A percentile compares a stretch with the other conserved stretches of the same genome.
Conservation (phyloP, 2,329 filamentous ascomycete species). For the Epichloe gansuensis region DNA sequence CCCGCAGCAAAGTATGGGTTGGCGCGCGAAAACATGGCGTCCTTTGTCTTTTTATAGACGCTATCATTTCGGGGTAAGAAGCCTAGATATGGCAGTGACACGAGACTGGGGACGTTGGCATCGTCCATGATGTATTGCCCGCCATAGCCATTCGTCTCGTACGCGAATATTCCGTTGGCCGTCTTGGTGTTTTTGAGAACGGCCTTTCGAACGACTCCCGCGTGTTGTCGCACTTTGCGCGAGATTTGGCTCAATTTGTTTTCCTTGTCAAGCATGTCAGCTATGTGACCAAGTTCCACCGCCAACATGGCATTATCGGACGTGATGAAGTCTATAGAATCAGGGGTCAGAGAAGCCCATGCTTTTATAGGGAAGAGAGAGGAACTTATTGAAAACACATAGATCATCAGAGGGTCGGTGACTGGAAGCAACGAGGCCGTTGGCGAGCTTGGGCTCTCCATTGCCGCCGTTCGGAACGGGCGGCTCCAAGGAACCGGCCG, state of each 20-base stretch:
- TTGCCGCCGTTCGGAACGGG: constrained; percentile 52
- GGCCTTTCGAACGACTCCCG: constrained; percentile 56
- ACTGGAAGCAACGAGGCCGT: constrained; percentile 64
- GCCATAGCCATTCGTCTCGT: constrained; percentile 65
- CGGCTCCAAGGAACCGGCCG: constrained; percentile 12
- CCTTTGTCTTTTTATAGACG: constrained; percentile 66
- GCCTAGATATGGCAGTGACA: constrained; percentile 51
- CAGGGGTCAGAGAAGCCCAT: background rate
- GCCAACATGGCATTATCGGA: constrained; percentile 26
- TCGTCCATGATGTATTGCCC: constrained; percentile 56
- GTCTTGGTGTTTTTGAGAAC: constrained; percentile 35
- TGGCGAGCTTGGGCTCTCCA: constrained; percentile 65
- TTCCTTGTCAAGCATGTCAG: constrained; percentile 50
- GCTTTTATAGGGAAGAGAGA: background rate
- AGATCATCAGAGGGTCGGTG: constrained; percentile 79
- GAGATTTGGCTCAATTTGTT: constrained; percentile 55
- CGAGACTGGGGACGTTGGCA: constrained; percentile 55
- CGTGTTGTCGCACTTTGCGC: constrained; percentile 24
- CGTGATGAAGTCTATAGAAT: constrained; percentile 32
- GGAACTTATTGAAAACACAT: constrained; percentile 44
- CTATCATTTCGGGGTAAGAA: constrained; percentile 45
- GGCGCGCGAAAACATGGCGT: constrained; percentile 59
- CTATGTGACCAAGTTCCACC: constrained; percentile 41
- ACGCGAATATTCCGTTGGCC: constrained; percentile 55
- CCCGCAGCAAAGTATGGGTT: constrained; percentile 58